phyloP scores from a whole-genome alignment of 768 basidiomycete species.

The Piloderma croceum region DNA sequence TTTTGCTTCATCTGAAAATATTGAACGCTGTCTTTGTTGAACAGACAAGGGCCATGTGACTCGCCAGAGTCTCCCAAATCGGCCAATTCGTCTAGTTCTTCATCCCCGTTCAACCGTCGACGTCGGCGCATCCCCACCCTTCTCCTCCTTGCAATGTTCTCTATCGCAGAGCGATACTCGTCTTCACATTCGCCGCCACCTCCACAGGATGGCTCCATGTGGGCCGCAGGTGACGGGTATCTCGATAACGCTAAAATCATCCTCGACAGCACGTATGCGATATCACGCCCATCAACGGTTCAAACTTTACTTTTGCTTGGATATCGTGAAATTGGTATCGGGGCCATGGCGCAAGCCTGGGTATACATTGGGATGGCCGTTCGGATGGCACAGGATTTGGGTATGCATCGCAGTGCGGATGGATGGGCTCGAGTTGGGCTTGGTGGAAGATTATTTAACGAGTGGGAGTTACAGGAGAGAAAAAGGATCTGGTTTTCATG shows the following conservation, averaged over 20 bases:
- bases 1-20: no score
- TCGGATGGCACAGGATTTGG: constrained; percentile 88
- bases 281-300: constrained; percentile 67
- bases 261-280: constrained; percentile 61
- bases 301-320: constrained; percentile 78
- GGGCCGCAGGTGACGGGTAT: constrained; percentile 74
- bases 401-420: constrained; percentile 77
- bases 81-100: background rate
- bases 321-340: constrained; percentile 83
- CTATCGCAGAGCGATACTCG: constrained; percentile 74
- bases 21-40: no score
- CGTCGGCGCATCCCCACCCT: constrained; percentile 53
- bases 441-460: constrained; percentile 49
- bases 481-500: constrained; percentile 76
- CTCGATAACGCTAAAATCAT: constrained; percentile 61
- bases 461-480: constrained; percentile 62
- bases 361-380: constrained; percentile 82
- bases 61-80: background rate
- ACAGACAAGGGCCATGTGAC: no score
- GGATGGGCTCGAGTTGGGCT: constrained; percentile 62
- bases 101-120: constrained; percentile 35
- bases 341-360: constrained; percentile 87
- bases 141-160: constrained; percentile 77
- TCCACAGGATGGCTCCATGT: constrained; percentile 57
- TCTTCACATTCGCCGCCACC: constrained; percentile 25